Evolutionary conservation across 768 basidiomycete species (phyloP).

Genomic region (Kwoniella mangroviensis): DNA sequence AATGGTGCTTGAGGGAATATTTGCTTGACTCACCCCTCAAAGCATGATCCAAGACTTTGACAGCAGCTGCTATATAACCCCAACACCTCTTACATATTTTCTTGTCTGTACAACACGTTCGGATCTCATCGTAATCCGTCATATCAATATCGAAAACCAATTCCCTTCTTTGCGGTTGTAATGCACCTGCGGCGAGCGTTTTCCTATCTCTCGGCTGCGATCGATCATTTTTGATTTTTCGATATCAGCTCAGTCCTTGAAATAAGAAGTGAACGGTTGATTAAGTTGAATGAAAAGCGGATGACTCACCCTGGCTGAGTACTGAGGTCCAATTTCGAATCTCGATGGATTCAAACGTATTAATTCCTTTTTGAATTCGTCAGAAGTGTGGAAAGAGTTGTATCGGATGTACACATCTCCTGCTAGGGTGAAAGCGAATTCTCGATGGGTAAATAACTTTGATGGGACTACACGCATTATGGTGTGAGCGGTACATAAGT

Average conservation of each 20-base stretch:
- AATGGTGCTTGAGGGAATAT: no score
- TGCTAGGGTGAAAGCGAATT: conserved; percentile 90
- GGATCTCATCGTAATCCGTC: conserved; percentile 96
- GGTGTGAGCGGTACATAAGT: no score
- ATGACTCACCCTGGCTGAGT: conserved; percentile 76
- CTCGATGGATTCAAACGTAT: conserved; percentile 83
- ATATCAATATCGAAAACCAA: conserved; percentile 99
- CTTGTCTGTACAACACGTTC: conserved; percentile 91
- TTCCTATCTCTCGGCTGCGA: conserved; percentile 95
- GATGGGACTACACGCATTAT: no score
- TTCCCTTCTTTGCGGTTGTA: conserved; percentile 80
- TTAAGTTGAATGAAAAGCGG: no score
- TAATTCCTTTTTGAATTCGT: conserved; percentile 91
- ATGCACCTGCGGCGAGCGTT: conserved; percentile 69
- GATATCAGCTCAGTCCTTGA: no score
- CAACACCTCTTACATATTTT: conserved; percentile 92
- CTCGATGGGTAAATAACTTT: conserved; percentile 85
- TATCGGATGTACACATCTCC: conserved; percentile 94
- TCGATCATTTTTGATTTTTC: no score
- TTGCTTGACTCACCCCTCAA: conserved; percentile 69
- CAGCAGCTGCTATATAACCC: conserved; percentile 91
- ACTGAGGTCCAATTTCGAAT: conserved; percentile 96
- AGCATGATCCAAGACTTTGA: conserved; percentile 77
- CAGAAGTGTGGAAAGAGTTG: conserved; percentile 80
- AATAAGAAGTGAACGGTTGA: no score